Base-by-base conservation (phyloP, 176 grass and related monocot genomes). In the Pontederia crassipes region DNA sequence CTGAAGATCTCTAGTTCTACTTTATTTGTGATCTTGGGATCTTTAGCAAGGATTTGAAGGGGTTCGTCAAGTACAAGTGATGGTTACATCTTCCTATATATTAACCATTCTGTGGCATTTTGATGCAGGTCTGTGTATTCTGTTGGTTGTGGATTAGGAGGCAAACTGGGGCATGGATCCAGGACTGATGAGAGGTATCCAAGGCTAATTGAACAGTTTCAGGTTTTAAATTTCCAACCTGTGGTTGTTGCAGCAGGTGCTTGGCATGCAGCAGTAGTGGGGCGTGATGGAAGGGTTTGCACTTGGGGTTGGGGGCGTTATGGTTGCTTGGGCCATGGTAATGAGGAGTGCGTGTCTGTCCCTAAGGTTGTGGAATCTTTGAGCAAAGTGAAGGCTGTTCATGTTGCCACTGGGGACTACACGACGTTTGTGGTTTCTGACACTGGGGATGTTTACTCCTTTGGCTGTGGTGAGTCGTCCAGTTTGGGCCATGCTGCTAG, bases 271-370 rank as follows among this genome's bases (percentile, higher is more conserved):
- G 83, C 78, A 55, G 74, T 87, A 71, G 80, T 93, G 17, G 77
- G 80, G 26, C 79, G 77, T 62, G 89, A 93, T 79, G 89, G 80
- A 17, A 71, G 80, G n/a, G 78, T 93, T 28, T 93, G 89, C 75
- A 93, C 89, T 55, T 93, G 89, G 89, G 89, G 89, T 75, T 93
- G 89, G 89, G 89, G 89, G 13, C 68, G 80, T 27, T 87, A 93
- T 70, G 89, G 89, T 55, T 93, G 89, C 68, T 87, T 87, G 77
- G 89, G 89, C 68, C 89, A 93, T 83, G 83, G 78, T 51, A 87
- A 93, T 73, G 89, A 93, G 74, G 89, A 93, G 28, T 93, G 78
- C 18, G 83, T 87, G 55, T 76, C 72, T 50, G 67, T 78, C 72
- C 84, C 89, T 29, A 93, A 93, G 77, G 78, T 93, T 10, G 83